A percentile compares a stretch with the other conserved stretches of the same genome.
phyloP scores from a whole-genome alignment of 1,139 yeast genomes.

The Sugiyamaella neomexicana region DNA sequence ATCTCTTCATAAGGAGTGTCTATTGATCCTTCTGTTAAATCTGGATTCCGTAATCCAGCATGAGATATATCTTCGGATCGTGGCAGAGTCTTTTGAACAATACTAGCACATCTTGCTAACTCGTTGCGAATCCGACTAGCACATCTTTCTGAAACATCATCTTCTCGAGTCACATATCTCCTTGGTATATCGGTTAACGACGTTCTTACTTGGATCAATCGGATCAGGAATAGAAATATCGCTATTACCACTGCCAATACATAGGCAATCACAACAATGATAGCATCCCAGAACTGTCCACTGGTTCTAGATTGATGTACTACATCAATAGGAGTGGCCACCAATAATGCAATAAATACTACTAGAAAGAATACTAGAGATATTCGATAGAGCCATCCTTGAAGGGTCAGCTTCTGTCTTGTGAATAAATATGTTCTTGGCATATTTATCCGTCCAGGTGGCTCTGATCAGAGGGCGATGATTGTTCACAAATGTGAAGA shows the following conservation, averaged over 20 bases:
- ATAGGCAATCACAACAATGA: conserved; percentile 73
- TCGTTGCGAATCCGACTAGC: conserved; percentile 47
- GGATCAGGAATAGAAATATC: conserved; percentile 47
- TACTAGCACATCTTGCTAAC: conserved; percentile 49
- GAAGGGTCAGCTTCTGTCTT: conserved; percentile 6
- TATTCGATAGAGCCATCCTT: conserved; percentile 50
- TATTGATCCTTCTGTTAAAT: conserved; percentile 49
- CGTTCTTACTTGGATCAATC: conserved; percentile 61
- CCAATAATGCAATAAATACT: conserved; percentile 55
- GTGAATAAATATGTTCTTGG: background rate
- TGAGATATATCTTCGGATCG: conserved; percentile 50
- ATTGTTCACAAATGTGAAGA: background rate
- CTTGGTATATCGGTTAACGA: conserved; percentile 75
- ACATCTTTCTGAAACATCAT: conserved; percentile 59
- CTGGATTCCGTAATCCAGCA: conserved; percentile 57
- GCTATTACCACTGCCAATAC: conserved; percentile 57
- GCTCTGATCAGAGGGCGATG: too few relatives aligned
- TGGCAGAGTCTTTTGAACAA: conserved; percentile 56
- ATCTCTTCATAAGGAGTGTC: conserved; percentile 65
- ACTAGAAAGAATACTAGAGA: conserved; percentile 55
- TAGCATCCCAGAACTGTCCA: conserved; percentile 63
- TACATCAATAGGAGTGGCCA: conserved; percentile 75
- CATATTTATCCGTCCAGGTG: background rate
- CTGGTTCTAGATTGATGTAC: conserved; percentile 62
- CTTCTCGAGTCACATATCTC: conserved; percentile 65